Evolutionary conservation across 305 asterid species (phyloP).

Genomic region (Fraxinus greggii): DNA sequence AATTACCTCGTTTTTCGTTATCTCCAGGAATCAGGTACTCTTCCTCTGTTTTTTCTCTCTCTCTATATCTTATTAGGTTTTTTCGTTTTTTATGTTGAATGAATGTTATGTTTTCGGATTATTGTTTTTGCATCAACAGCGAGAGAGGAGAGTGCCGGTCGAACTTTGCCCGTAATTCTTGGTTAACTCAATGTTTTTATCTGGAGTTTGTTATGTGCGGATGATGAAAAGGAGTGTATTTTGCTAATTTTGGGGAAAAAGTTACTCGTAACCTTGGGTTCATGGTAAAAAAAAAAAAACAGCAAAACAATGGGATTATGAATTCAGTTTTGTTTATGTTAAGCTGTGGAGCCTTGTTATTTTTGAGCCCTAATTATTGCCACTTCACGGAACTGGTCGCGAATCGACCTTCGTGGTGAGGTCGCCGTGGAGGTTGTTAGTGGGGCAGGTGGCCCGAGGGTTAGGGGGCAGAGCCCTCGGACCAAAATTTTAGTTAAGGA

Average conservation of each 20-base stretch:
- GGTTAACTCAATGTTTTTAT: neutral
- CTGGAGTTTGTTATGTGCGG: neutral
- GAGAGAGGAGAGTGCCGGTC: neutral
- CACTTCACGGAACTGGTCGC: too few relatives aligned
- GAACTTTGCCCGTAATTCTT: neutral
- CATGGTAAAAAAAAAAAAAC: neutral
- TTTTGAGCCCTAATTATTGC: too few relatives aligned
- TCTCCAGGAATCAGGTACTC: slow-evolving; percentile 43
- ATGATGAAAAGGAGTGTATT: neutral
- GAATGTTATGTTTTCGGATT: neutral
- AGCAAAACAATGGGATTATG: neutral
- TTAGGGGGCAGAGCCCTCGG: too few relatives aligned
- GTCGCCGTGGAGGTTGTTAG: too few relatives aligned
- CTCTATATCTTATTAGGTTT: neutral
- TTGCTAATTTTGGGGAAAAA: neutral
- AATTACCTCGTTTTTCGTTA: slow-evolving; percentile 44
- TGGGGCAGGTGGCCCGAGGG: too few relatives aligned
- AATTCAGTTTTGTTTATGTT: neutral
- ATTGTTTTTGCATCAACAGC: neutral
- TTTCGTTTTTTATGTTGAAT: neutral
- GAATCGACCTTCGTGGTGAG: too few relatives aligned
- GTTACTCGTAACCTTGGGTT: neutral
- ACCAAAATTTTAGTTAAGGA: too few relatives aligned
- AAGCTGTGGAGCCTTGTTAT: too few relatives aligned
- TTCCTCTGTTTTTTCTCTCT: neutral